A percentile compares a stretch with the other conserved stretches of the same genome.
Evolutionary conservation across 2,329 filamentous ascomycete genomes (phyloP).

Genomic region (Chaetomium sp.): DNA sequence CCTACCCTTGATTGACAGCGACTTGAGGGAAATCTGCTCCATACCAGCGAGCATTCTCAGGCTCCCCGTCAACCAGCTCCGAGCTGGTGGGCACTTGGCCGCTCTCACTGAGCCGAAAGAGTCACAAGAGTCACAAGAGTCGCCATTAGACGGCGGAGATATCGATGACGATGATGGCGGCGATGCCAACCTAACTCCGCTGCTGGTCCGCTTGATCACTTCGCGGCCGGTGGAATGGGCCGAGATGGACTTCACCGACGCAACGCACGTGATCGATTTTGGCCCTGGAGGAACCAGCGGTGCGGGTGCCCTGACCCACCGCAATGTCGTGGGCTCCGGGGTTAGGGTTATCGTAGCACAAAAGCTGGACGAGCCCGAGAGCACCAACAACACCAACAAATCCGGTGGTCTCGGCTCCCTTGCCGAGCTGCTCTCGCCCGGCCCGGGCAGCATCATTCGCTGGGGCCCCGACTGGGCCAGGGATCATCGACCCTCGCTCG

Average conservation of each 20-base stretch:
- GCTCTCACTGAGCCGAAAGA: background rate
- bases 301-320: background rate
- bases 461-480: background rate
- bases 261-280: background rate
- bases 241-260: background rate
- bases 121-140: background rate
- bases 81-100: background rate
- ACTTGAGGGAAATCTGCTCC: background rate
- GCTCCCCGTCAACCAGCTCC: background rate
- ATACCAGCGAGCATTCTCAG: background rate
- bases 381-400: background rate
- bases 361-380: background rate
- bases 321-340: background rate
- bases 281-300: background rate
- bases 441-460: background rate
- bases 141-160: background rate
- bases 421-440: background rate
- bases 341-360: background rate
- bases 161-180: background rate
- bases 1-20: constrained; percentile 1
- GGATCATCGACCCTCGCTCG: too few species aligned
- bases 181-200: background rate
- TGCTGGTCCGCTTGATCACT: constrained; percentile 1
- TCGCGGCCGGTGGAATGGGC: background rate
- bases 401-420: background rate